phyloP scores from a whole-genome alignment of 805 yeast genomes.

The Schwanniomyces pseudopolymorphus region DNA sequence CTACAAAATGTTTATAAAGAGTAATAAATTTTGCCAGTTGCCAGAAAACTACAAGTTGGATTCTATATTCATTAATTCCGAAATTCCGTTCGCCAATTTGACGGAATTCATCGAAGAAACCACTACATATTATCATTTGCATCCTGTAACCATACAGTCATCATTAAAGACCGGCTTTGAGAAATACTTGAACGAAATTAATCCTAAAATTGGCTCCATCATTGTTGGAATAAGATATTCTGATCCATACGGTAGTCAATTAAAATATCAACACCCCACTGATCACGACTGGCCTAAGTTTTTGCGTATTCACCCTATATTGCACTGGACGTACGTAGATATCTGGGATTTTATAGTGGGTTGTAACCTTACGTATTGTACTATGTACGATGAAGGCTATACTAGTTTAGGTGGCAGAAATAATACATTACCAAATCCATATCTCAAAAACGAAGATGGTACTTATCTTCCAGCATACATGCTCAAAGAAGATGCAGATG shows the following conservation, averaged over 20 bases:
- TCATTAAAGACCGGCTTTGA: slow-evolving; percentile 70
- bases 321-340: slow-evolving; percentile 82
- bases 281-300: slow-evolving; percentile 93
- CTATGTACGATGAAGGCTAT: slow-evolving; percentile 77
- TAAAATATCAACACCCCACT: slow-evolving; percentile 66
- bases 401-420: slow-evolving; percentile 84
- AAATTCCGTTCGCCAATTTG: slow-evolving; percentile 69
- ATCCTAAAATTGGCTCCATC: slow-evolving; percentile 64
- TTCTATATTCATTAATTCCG: slow-evolving; percentile 75
- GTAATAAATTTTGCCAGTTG: slow-evolving; percentile 10
- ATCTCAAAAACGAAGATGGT: slow-evolving; percentile 21
- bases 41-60: slow-evolving; percentile 40
- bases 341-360: slow-evolving; percentile 79
- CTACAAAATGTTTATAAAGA: slow-evolving; percentile 21
- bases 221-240: slow-evolving; percentile 85
- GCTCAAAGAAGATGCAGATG: slow-evolving; percentile 61
- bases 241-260: slow-evolving; percentile 75
- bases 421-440: slow-evolving; percentile 73
- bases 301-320: slow-evolving; percentile 79
- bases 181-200: slow-evolving; percentile 48
- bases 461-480: slow-evolving; percentile 53
- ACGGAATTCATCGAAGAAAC: slow-evolving; percentile 62
- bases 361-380: slow-evolving; percentile 65
- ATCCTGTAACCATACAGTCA: slow-evolving; percentile 42
- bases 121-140: slow-evolving; percentile 53